Evolutionary conservation across 495 filamentous ascomycete genomes (phyloP), one percentile per base, ranked within the genome.

Genomic region (Glonium stellatum): DNA sequence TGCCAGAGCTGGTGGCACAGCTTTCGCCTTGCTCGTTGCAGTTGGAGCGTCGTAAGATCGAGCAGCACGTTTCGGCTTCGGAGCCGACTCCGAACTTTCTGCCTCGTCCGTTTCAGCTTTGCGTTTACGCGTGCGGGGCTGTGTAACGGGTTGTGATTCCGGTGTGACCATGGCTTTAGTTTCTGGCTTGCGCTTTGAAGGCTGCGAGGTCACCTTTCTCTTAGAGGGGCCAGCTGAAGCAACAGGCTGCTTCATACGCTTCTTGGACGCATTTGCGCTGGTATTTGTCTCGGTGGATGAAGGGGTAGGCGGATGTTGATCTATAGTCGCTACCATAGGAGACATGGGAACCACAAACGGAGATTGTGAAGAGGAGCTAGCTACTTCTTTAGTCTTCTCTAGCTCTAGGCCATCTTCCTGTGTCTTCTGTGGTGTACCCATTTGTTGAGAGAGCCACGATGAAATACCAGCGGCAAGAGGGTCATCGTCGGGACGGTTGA

Each of bases 41-140:
- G 66, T 69, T 21, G 66, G 59, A 44, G 66, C 63, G 10, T 62
- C 57, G 47, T 61, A 69, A 11, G 63, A 64, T 31, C 48, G 51
- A 50, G 63, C 57, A 12, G 53, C 48, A 25, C 51, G 57, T 57
- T 59, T 64, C 6, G 55, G 55, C 61, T 61, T 64, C 21, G 61
- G 25, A 22, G 48, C 49, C 51, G 39, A 57, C 18, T 49, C 36
- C 15, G 50, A 34, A 21, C 13, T 11, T 36, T 60, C 65, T 9
- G 13, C 55, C 23, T 48, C 55, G 6, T 8, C 46, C 35, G 41
- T 21, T 19, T 57, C 50, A 13, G 56, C 66, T 42, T 61, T 64
- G 21, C 65, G 39, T 56, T 61, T 61, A 58, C 60, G 58, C 19
- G 61, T 57, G 27, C 11, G 39, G 11, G 23, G 21, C 22, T 42